Evolutionary conservation across 2,329 filamentous ascomycete species (phyloP), one percentile per base, ranked within the genome.

Genomic region (Arthrobotrys entomopaga): DNA sequence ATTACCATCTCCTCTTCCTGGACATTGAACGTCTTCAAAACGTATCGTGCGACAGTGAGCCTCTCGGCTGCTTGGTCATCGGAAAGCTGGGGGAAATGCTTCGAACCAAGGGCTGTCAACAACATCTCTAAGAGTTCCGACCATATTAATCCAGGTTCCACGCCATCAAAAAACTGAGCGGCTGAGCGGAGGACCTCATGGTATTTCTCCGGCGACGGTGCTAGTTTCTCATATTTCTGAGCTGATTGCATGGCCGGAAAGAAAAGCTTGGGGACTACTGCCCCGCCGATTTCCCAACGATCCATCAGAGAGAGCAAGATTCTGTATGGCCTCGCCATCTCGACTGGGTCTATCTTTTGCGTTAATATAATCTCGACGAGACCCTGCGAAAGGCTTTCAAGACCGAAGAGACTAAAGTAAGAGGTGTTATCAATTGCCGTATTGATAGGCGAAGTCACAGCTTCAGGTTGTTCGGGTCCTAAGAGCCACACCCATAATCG

Each of bases 251-350:
- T 87, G 24, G 94, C 89, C 2, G 93, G 91, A 13, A 97, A 84
- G 79, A 99, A 98, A 13, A 98, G 87, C 74, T 92, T 89, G 0
- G 93, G 91, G 1, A 98, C 90, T 53, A 99, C 89, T 16, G 94
- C 85, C 0, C 92, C 92, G 29, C 95, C 95, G 77, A 99, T 94
- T 81, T 99, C 95, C 93, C 93, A 98, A 70, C 93, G 89, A 82
- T 99, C 95, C 95, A 99, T 98, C 60, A 99, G 84, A 15, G 96
- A 97, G 1, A 98, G 86, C 79, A 93, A 96, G 76, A 98, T 92
- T 66, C 93, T 89, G 80, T 96, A 97, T 0, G 95, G 94, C 43
- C 89, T 89, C 19, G 93, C 92, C 80, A 89, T 86, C 79, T 96
- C 92, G 0, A 86, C 81, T 0, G 90, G 86, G 64, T 84, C 84